Conservation (phyloP, 2,329 filamentous ascomycete species). For the Xylariales sp. region DNA sequence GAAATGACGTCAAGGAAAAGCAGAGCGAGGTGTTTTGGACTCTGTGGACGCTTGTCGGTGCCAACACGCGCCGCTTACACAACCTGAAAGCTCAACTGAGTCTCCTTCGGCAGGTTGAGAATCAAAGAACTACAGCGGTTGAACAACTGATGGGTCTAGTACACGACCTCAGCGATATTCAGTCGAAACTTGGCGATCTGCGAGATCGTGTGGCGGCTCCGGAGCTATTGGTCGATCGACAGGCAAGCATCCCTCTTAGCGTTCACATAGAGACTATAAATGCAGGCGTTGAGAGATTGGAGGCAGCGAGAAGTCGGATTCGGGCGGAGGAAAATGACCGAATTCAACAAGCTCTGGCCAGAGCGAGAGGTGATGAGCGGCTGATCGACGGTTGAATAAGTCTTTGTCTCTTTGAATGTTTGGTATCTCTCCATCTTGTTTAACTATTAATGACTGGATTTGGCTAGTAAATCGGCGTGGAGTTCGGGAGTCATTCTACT, state of each 20-base stretch:
- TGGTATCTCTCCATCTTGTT: background rate
- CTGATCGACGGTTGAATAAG: constrained; percentile 36
- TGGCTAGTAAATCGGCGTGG: background rate
- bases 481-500: background rate
- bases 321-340: constrained; percentile 55
- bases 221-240: constrained; percentile 50
- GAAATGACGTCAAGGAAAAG: constrained; percentile 50
- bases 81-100: constrained; percentile 60
- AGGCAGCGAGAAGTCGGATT: constrained; percentile 57
- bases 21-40: constrained; percentile 64
- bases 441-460: no score
- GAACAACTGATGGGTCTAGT: constrained; percentile 66
- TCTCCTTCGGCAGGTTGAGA: constrained; percentile 61
- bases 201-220: constrained; percentile 66
- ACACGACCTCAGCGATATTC: constrained; percentile 69
- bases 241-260: constrained; percentile 54
- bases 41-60: constrained; percentile 72
- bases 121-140: constrained; percentile 62
- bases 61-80: constrained; percentile 55
- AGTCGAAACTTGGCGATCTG: constrained; percentile 65
- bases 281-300: constrained; percentile 66
- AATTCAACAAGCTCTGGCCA: constrained; percentile 46
- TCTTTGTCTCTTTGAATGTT: no score
- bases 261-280: constrained; percentile 75
- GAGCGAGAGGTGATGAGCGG: constrained; percentile 36